Evolutionary conservation across 179 eudicot genomes (phyloP).

Genomic region (Vitellaria paradoxa): DNA sequence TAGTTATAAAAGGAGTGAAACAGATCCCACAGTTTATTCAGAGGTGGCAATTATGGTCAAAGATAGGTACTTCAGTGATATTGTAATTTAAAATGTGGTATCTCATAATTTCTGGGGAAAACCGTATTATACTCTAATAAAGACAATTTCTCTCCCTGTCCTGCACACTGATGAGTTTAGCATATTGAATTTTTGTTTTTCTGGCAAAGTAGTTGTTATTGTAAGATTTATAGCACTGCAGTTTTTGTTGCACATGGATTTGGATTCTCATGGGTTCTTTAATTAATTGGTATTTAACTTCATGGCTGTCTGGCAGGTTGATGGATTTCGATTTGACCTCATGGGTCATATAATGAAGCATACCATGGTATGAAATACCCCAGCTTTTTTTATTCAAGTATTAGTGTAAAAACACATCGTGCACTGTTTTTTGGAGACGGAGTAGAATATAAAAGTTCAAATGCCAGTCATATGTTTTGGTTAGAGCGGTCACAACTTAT

Average conservation of each 20-base stretch:
- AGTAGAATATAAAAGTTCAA: background rate
- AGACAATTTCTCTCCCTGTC: conserved; percentile 1
- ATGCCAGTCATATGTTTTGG: background rate
- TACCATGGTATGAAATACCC: conserved; percentile 67
- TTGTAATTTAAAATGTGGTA: background rate
- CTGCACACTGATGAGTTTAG: background rate
- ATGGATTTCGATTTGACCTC: conserved; percentile 98
- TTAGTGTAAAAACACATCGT: background rate
- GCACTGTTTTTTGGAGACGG: background rate
- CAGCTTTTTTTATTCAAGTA: background rate
- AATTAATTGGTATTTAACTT: conserved; percentile 12
- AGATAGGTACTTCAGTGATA: background rate
- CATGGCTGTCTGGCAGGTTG: conserved; percentile 58
- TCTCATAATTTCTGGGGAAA: too few species aligned
- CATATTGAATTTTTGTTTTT: background rate
- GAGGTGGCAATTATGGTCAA: background rate
- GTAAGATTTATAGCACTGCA: background rate
- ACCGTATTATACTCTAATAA: too few species aligned
- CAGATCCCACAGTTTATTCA: background rate
- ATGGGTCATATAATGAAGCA: conserved; percentile 98
- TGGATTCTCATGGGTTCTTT: background rate
- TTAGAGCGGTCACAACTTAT: background rate
- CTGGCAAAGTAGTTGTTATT: background rate
- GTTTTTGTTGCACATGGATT: background rate
- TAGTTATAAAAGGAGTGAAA: background rate